Conservation (phyloP, 1,284 basidiomycete species). For the Apiotrichum montevideense region DNA sequence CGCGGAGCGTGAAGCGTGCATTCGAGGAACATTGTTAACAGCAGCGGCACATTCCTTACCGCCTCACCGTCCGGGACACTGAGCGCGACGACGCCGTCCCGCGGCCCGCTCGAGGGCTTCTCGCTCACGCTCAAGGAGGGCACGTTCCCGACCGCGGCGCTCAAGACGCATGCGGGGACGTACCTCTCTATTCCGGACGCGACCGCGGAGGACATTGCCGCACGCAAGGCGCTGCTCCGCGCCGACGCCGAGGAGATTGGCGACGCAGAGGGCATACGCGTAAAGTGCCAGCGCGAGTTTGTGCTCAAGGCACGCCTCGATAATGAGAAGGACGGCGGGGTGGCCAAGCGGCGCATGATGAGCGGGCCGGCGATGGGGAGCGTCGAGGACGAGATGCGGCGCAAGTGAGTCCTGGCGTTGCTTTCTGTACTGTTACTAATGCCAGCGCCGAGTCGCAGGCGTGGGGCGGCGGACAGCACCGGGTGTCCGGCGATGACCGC, state of each 20-base stretch:
- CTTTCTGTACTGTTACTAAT: constrained; percentile 1
- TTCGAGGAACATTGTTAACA: not conserved
- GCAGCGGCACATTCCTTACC: constrained; percentile 45
- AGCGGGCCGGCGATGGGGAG: constrained; percentile 45
- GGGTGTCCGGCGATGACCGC: constrained; percentile 54
- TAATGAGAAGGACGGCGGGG: constrained; percentile 4
- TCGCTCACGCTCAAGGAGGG: constrained; percentile 21
- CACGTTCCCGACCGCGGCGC: constrained; percentile 26
- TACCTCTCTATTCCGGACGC: constrained; percentile 32
- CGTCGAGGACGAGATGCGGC: constrained; percentile 43
- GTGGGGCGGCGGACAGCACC: constrained; percentile 73
- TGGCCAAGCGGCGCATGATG: constrained; percentile 50
- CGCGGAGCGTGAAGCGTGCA: too few species aligned
- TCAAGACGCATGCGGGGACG: constrained; percentile 32
- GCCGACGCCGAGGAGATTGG: constrained; percentile 79
- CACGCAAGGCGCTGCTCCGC: constrained; percentile 57
- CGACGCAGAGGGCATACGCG: constrained; percentile 72
- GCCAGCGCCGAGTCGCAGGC: constrained; percentile 60
- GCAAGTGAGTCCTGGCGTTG: constrained; percentile 40
- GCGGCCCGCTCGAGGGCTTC: constrained; percentile 47
- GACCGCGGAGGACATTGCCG: constrained; percentile 10
- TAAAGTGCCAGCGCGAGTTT: constrained; percentile 85
- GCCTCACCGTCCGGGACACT: constrained; percentile 40
- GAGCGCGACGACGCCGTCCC: constrained; percentile 40
- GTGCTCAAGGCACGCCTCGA: constrained; percentile 65